These are phyloP conservation scores for Durusdinium trenchii DNA, from an alignment of 73 alveolate species.

Conservation along the genomic window DNA sequence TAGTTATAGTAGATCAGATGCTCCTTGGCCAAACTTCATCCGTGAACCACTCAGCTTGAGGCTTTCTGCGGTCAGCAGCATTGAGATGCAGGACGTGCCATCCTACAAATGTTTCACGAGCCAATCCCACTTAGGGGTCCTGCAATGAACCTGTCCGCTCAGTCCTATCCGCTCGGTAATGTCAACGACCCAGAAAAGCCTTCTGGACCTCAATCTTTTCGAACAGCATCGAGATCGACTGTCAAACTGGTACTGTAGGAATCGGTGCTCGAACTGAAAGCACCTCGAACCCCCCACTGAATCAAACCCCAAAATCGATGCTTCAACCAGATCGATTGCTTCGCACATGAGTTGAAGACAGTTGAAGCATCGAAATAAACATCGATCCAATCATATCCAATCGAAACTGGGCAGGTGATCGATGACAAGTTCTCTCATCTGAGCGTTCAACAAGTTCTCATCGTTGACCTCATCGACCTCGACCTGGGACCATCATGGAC, in stretches of 20 bases:
- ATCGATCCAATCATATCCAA: too few species aligned
- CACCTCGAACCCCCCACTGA: too few species aligned
- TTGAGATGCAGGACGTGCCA: slow-evolving; percentile 85
- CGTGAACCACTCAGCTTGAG: not conserved
- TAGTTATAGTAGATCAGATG: too few species aligned
- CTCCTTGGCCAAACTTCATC: not conserved
- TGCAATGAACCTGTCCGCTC: not conserved
- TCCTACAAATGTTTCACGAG: slow-evolving; percentile 25
- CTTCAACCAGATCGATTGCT: not conserved
- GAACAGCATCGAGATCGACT: slow-evolving; percentile 12
- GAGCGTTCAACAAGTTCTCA: slow-evolving; percentile 28
- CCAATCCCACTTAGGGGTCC: not conserved
- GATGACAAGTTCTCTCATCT: too few species aligned
- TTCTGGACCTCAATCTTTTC: slow-evolving; percentile 34
- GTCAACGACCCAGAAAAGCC: slow-evolving; percentile 85
- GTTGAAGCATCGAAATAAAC: too few species aligned
- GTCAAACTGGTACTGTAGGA: too few species aligned
- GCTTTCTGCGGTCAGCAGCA: slow-evolving; percentile 71
- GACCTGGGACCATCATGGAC: not conserved
- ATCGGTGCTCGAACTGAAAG: too few species aligned
- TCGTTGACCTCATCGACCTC: slow-evolving; percentile 79
- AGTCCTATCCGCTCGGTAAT: slow-evolving; percentile 88
- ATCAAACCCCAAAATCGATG: not conserved
- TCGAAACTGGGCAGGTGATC: too few species aligned
- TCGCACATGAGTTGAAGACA: too few species aligned